Evolutionary conservation across 805 yeast genomes (phyloP), one percentile per base, ranked within the genome.

Genomic region (Saccharomyces eubayanus): DNA sequence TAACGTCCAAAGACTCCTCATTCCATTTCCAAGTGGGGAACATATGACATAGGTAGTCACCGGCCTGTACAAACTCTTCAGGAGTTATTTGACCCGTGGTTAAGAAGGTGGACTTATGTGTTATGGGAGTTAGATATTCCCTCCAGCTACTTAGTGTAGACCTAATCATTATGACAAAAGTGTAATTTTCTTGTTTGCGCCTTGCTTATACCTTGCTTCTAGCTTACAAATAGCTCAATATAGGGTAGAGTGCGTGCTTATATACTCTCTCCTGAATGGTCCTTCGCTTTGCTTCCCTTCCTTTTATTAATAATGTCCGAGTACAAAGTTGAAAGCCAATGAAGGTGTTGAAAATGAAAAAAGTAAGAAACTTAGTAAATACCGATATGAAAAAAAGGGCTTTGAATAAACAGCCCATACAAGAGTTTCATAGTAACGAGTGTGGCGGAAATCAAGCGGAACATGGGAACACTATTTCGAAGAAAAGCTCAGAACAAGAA

Each of bases 1-100:
- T 59, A 6, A 65, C 50, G 45, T 55, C 57, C 58, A 84, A 80
- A 49, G 67, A 72, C 59, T 76, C 78, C 8, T 77, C 73, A 12
- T 74, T 70, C 99, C 99, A 94, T 57, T 83, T 82, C 99, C 99
- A 94, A 0, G 98, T 94, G 2, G 99, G 98, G 68, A 94, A 94
- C 75, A 86, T 88, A 70, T 83, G 84, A 31, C 85, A 91, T 54
- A 94, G 73, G 69, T 89, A 94, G 68, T 94, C 97, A 24, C 99
- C 99, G 2, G 99, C 97, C 53, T 75, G 76, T 9, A 90, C 92
- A 72, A 94, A 94, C 69, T 94, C 99, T 52, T 89, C 96, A 1
- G 99, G 99, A 1, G 96, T 88, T 51, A 94, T 84, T 67, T 92
- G 94, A 3, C 99, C 99, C 0, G 97, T 87, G 49, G 77, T 72